These are phyloP conservation scores for Harringtonia aguacate DNA, from an alignment of 2,329 filamentous ascomycete species.

Conservation along the genomic window DNA sequence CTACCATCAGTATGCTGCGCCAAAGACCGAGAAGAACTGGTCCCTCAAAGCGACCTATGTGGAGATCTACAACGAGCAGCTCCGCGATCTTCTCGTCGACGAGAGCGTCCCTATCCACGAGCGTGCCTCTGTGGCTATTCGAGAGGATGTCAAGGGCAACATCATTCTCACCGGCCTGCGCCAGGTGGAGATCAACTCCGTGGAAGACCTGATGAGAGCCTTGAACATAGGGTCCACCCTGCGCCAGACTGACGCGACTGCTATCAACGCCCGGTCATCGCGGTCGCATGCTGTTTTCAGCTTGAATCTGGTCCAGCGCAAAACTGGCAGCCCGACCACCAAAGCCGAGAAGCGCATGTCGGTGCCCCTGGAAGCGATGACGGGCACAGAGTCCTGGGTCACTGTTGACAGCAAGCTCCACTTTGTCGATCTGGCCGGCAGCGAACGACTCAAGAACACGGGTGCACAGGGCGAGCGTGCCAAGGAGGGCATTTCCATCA, in stretches of 20 bases:
- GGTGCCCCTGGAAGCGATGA: slow-evolving; percentile 71
- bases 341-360: slow-evolving; percentile 75
- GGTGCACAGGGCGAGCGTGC: slow-evolving; percentile 90
- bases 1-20: slow-evolving; percentile 49
- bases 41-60: slow-evolving; percentile 89
- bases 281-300: slow-evolving; percentile 97
- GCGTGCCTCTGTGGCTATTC: slow-evolving; percentile 73
- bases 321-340: slow-evolving; percentile 41
- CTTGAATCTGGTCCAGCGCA: slow-evolving; percentile 83
- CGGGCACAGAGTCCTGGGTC: slow-evolving; percentile 56
- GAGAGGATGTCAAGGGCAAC: slow-evolving; percentile 88
- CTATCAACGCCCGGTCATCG: slow-evolving; percentile 94
- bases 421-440: slow-evolving; percentile 95
- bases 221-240: slow-evolving; percentile 90
- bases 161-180: slow-evolving; percentile 87
- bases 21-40: slow-evolving; percentile 66
- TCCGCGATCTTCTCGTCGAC: slow-evolving; percentile 78
- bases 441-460: slow-evolving; percentile 94
- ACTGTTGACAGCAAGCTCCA: slow-evolving; percentile 97
- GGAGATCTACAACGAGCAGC: slow-evolving; percentile 94
- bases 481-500: slow-evolving; percentile 96
- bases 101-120: slow-evolving; percentile 61
- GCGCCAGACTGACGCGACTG: slow-evolving; percentile 91
- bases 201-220: slow-evolving; percentile 81
- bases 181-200: slow-evolving; percentile 79